These are phyloP conservation scores for Candida sanyiensis DNA, from an alignment of 805 yeast species.

Conservation along the genomic window DNA sequence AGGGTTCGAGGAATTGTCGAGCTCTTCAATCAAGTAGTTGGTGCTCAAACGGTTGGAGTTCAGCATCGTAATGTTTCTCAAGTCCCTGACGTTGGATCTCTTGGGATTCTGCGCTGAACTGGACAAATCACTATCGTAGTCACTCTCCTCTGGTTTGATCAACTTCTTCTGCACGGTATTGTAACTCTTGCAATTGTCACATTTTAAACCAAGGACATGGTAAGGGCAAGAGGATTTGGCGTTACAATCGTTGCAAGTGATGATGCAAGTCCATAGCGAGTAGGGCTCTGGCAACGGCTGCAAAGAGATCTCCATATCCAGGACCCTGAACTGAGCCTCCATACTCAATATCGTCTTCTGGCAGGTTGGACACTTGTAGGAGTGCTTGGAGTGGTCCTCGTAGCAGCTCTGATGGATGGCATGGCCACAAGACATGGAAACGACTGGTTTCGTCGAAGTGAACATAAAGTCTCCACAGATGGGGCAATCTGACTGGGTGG, in stretches of 20 bases:
- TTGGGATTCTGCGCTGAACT: constrained; percentile 18
- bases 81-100: constrained; percentile 12
- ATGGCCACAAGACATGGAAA: constrained; percentile 92
- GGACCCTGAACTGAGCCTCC: constrained; percentile 80
- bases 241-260: constrained; percentile 82
- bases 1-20: constrained; percentile 3
- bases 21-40: constrained; percentile 23
- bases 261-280: constrained; percentile 64
- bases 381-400: constrained; percentile 72
- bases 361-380: constrained; percentile 89
- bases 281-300: constrained; percentile 81
- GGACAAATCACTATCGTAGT: constrained; percentile 24
- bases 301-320: constrained; percentile 74
- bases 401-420: constrained; percentile 85
- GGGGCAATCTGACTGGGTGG: constrained; percentile 89
- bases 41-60: constrained; percentile 22
- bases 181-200: constrained; percentile 82
- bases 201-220: constrained; percentile 82
- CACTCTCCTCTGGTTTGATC: constrained; percentile 59
- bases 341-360: constrained; percentile 79
- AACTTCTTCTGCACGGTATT: constrained; percentile 73
- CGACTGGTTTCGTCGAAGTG: constrained; percentile 74
- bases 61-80: constrained; percentile 20
- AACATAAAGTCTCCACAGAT: constrained; percentile 90
- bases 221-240: constrained; percentile 71